These are phyloP conservation scores for Saposhnikovia divaricata DNA, from an alignment of 129 eudicot species.

Conservation along the genomic window DNA sequence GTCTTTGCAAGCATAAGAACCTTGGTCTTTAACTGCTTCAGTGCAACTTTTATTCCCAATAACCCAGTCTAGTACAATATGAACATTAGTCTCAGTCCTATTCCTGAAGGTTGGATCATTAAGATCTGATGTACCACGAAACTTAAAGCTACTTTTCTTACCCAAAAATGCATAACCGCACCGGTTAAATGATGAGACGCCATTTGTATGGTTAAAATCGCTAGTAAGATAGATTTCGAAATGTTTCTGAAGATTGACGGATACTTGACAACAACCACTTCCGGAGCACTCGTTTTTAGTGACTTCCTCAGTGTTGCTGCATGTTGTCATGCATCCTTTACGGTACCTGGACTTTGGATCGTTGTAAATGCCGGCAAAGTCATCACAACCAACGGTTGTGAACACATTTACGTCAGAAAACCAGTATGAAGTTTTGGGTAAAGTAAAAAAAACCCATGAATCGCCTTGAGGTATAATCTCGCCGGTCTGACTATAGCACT, in stretches of 20 bases:
- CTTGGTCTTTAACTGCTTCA: conserved; percentile 6
- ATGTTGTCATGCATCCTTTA: conserved; percentile 38
- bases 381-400: conserved; percentile 54
- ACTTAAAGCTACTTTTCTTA: conserved; percentile 27
- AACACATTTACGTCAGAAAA: conserved; percentile 36
- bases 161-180: conserved; percentile 62
- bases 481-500: conserved; percentile 19
- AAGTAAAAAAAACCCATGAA: too few species aligned
- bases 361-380: conserved; percentile 14
- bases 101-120: conserved; percentile 23
- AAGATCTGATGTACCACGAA: conserved; percentile 42
- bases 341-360: neutral
- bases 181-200: conserved; percentile 26
- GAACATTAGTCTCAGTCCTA: conserved; percentile 32
- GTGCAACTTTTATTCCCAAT: conserved; percentile 41
- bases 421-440: neutral
- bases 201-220: conserved; percentile 26
- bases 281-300: conserved; percentile 31
- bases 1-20: neutral
- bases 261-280: conserved; percentile 52
- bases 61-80: conserved; percentile 53
- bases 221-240: conserved; percentile 1
- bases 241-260: conserved; percentile 22
- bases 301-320: conserved; percentile 33
- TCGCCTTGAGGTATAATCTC: neutral